Base-by-base conservation (phyloP, 2,329 filamentous ascomycete genomes). In the Claviceps purpurea region DNA sequence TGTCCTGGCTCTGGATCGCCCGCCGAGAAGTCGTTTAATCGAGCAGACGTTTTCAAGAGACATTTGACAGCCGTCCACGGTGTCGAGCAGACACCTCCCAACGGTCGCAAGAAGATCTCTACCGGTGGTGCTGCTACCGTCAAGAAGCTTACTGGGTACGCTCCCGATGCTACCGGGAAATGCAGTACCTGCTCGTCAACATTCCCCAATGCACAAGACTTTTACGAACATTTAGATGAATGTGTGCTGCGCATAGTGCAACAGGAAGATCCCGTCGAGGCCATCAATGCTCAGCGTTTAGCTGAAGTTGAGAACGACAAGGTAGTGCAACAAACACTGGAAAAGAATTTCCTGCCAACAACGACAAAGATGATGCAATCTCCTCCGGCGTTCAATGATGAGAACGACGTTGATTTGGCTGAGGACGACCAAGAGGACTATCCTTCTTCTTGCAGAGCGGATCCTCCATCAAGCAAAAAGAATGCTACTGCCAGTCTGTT, bases 221-320 rank as follows among this genome's bases (percentile, higher is more conserved):
- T 97, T 71, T 97, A 97, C 68, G 93, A 97, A 77, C 91, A 97
- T 77, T 75, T 97, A 64, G 91, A 85, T 61, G 82, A 85, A 69
- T 85, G 82, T 63, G 82, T 85, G 55, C 71, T 85, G 57, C 79
- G 81, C 64, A 84, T 85, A 60, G 82, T 85, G 26, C 82, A 85
- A 65, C 81, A 84, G 65, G 81, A 84, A 64, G 82, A 86, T 58
- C 82, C 82, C 3, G 76, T 79, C 26, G 82, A 85, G 69, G 79
- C 79, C 18, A 79, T 84, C 69, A 85, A 85, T 62, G 81, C 79
- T 2, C 76, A 78, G 62, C 79, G 81, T 50, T 70, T 87, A 42
- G 79, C 81, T 49, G 77, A 82, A 63, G 78, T 84, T 14, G 81
- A 81, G 64, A 73, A 84, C 58, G 82, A 85, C 62, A 72, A 73